Base-by-base conservation (phyloP, 306 rosid species). In the Vigna nakashimae region DNA sequence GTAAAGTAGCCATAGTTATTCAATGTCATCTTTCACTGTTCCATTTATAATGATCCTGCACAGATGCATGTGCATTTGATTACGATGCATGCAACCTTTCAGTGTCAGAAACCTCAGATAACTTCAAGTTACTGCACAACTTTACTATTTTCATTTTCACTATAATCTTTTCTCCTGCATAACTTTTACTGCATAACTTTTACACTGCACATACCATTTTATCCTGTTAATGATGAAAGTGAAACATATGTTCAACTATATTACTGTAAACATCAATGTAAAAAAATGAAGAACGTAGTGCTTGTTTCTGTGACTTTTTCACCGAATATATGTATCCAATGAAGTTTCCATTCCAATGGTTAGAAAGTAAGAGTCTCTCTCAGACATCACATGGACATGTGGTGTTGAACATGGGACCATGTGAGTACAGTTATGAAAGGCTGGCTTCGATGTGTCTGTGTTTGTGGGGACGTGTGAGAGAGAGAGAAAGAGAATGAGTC, bases 321-420 rank as follows among this genome's bases (percentile, higher is more conserved):
- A 40, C 38, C 28, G 28, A 26, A 26, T 26, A 26, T 26, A 26
- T 26, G 28, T 26, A 26, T 26, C 28, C 28, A 60, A 28, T 60
- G 66, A 14, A 62, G 67, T 72, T 76, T 73, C 18, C 40, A 59
- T 76, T 73, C 13, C 17, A 59, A 24, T 72, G 16, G 85, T 82
- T 50, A 86, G 77, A 82, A 87, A 80, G 81, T 84, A 84, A 80
- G 91, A 80, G 92, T 83, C 84, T 49, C 75, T 30, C 84, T 88
- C 88, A 83, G 90, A 83, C 80, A 73, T 92, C 91, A 89, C 96
- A 90, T 90, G 94, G 64, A 63, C 88, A 84, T 86, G 92, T 89
- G 92, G 53, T 36, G 6, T 56, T 75, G 65, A 85, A 57, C 79
- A 22, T 64, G 89, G 84, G 89, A 85, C 94, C 94, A 91, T 89